Conservation (phyloP, 129 eudicot species). For the Solidago caesia region DNA sequence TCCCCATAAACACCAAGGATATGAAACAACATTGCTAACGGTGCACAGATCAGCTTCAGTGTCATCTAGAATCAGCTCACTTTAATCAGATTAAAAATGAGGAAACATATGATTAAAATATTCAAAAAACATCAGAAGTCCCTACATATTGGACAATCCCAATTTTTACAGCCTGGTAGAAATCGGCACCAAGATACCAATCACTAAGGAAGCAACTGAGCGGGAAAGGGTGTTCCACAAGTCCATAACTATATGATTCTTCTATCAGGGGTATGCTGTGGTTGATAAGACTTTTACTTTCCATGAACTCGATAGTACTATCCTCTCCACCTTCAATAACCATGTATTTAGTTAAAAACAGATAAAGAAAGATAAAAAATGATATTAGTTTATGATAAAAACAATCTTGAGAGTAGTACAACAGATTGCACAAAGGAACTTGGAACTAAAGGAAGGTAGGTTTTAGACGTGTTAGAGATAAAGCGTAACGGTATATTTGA, state of each 20-base stretch:
- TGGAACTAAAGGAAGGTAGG: too few species aligned
- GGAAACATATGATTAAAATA: not conserved
- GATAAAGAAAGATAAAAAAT: not conserved
- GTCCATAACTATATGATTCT: conserved; percentile 83
- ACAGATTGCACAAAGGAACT: not conserved
- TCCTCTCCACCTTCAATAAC: conserved; percentile 80
- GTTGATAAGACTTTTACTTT: conserved; percentile 57
- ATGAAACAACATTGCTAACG: conserved; percentile 68
- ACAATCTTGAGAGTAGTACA: not conserved
- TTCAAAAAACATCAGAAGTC: not conserved
- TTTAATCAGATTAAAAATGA: not conserved
- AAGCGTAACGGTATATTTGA: too few species aligned
- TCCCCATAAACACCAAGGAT: conserved; percentile 84
- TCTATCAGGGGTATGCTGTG: conserved; percentile 81
- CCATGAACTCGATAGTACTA: conserved; percentile 75
- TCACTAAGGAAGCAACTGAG: conserved; percentile 65
- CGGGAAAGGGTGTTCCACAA: conserved; percentile 97
- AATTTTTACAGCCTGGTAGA: conserved; percentile 91
- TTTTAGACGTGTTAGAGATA: too few species aligned
- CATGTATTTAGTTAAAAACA: conserved; percentile 16
- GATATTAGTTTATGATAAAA: not conserved
- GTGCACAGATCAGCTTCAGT: conserved; percentile 78
- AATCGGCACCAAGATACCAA: conserved; percentile 90
- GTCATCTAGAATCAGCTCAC: conserved; percentile 66
- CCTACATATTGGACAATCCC: conserved; percentile 98